Base-by-base conservation (phyloP, 1,284 basidiomycete genomes). In the Rhodotorula sp. region DNA sequence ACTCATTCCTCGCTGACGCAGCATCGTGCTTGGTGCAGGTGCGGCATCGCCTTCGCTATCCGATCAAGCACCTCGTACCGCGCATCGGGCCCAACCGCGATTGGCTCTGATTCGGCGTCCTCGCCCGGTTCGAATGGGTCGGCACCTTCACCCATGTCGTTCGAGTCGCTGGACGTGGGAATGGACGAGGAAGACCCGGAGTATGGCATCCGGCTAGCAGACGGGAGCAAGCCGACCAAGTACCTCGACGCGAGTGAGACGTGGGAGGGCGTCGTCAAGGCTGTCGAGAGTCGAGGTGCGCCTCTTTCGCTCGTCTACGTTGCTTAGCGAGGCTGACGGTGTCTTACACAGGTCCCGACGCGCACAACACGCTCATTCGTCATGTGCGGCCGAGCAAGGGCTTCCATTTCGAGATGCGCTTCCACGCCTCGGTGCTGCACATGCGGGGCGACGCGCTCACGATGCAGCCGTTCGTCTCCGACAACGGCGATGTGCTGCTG, bases 371-470 rank as follows among this genome's bases (percentile, higher is more conserved):
- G 13, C 19, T 63, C 27, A 59, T 62, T 45, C 48, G 42, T 34
- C 64, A 45, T 14, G 45, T 67, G 7, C 3, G 44, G 5, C 5
- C 52, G 10, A 27, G 27, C 41, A 42, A 60, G 21, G 14, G 16
- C 13, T n/a, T 23, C 46, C 19, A 63, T 5, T 58, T 59, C 49
- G 61, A 72, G n/a, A 50, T 78, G 41, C 59, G 63, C 50, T 88
- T 93, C 70, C 89, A 87, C 78, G 88, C 88, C 1, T 91, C 92
- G 1, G 92, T 95, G 73, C 85, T 97, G 56, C 87, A 88, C 66
- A 82, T 97, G 54, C 84, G 93, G 74, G 93, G 93, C 0, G 80
- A 85, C 13, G 71, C 76, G 14, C 83, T 85, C 1, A 83, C 92
- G 3, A 79, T 85, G 0, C 93, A 97, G 79, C 93, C 93, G n/a